These are phyloP conservation scores for Colletotrichum euphorbiae DNA, from an alignment of 2,329 filamentous ascomycete species.

Conservation along the genomic window DNA sequence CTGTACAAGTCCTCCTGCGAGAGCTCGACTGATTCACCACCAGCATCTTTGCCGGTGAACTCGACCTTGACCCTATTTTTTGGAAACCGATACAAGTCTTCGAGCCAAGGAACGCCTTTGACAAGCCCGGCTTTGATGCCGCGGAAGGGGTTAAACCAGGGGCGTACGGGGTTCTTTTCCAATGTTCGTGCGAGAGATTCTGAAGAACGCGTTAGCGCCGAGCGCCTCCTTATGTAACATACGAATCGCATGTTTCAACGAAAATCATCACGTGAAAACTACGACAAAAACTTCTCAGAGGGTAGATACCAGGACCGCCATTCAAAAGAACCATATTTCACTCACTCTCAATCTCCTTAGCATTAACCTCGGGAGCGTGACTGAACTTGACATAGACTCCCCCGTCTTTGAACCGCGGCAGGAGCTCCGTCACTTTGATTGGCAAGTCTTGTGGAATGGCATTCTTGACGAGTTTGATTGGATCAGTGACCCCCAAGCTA, in stretches of 20 bases:
- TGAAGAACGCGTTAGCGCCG: conserved; percentile 26
- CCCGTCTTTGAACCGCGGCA: conserved; percentile 89
- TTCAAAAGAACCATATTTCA: background rate
- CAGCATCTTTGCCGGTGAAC: conserved; percentile 80
- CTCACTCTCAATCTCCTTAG: conserved; percentile 57
- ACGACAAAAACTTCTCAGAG: no score
- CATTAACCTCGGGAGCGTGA: conserved; percentile 54
- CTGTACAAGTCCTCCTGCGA: conserved; percentile 89
- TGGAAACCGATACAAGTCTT: conserved; percentile 88
- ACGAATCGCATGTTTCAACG: no score
- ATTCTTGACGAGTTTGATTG: conserved; percentile 66
- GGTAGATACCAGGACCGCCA: no score
- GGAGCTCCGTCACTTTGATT: conserved; percentile 81
- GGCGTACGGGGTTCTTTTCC: conserved; percentile 77
- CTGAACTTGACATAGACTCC: conserved; percentile 92
- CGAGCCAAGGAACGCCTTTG: conserved; percentile 89
- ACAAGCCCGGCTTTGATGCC: conserved; percentile 79
- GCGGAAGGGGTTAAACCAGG: conserved; percentile 90
- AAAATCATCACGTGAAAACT: no score
- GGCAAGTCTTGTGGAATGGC: conserved; percentile 72
- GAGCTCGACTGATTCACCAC: conserved; percentile 79
- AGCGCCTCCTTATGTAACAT: no score
- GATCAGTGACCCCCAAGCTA: conserved; percentile 62
- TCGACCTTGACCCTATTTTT: conserved; percentile 82
- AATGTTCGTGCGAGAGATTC: conserved; percentile 71